These are phyloP conservation scores for Epichloe glyceriae DNA, from an alignment of 2,329 filamentous ascomycete species.

Conservation along the genomic window DNA sequence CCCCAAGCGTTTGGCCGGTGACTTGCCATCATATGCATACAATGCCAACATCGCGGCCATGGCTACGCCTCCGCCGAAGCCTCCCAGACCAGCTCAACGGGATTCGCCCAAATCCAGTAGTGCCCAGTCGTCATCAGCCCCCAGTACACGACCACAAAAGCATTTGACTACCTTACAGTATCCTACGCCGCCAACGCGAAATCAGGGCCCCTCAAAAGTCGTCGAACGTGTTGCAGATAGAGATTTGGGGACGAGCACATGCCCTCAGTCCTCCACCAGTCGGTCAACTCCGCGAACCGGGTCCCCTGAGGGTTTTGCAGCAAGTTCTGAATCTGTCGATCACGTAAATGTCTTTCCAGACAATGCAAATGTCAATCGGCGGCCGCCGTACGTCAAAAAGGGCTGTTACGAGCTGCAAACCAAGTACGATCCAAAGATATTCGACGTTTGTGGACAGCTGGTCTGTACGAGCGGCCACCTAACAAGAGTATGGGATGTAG, in stretches of 20 bases:
- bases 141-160: conserved; percentile 15
- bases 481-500: conserved; percentile 77
- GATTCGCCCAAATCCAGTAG: conserved; percentile 10
- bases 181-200: conserved; percentile 17
- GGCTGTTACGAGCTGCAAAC: conserved; percentile 66
- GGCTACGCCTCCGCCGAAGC: conserved; percentile 27
- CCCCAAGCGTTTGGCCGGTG: conserved; percentile 28
- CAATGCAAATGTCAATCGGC: conserved; percentile 68
- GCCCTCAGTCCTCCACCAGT: conserved; percentile 8
- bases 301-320: conserved; percentile 10
- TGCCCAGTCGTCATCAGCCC: conserved; percentile 10
- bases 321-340: conserved; percentile 32
- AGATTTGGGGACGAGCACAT: conserved; percentile 4
- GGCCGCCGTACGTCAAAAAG: conserved; percentile 62
- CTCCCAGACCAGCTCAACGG: conserved; percentile 26
- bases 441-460: conserved; percentile 79
- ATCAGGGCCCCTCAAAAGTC: conserved; percentile 19
- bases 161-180: conserved; percentile 15
- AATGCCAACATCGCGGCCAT: not conserved
- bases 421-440: conserved; percentile 73
- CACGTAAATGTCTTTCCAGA: conserved; percentile 63
- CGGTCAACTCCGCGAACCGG: not conserved
- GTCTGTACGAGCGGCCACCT: conserved; percentile 78
- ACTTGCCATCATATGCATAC: conserved; percentile 6
- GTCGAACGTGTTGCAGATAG: conserved; percentile 23